A percentile compares a stretch with the other conserved stretches of the same genome.
These are phyloP conservation scores for Neostapfia colusana DNA, from an alignment of 176 grass and related monocot genomes.

Conservation along the genomic window DNA sequence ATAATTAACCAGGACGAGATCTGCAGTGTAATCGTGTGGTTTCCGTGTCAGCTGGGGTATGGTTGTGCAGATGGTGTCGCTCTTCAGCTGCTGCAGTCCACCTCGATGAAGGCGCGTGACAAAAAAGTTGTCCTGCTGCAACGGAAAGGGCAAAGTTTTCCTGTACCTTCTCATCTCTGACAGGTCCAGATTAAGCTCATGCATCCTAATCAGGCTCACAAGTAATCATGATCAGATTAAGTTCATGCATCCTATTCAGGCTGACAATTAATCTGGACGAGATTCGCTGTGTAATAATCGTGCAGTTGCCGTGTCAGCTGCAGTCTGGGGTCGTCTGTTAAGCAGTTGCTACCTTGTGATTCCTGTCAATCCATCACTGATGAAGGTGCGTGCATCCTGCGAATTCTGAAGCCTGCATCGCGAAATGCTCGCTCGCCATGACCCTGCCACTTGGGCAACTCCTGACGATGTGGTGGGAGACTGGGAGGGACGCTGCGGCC, in stretches of 20 bases:
- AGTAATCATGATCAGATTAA: neutral
- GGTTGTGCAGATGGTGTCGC: neutral
- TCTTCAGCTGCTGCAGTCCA: neutral
- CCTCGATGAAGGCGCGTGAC: neutral
- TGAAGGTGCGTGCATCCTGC: slow-evolving; percentile 9
- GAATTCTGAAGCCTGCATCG: neutral
- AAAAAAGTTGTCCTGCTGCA: neutral
- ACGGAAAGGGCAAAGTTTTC: neutral
- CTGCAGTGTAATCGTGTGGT: neutral
- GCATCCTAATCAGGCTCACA: neutral
- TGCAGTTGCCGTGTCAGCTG: slow-evolving; percentile 1
- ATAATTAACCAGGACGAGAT: neutral
- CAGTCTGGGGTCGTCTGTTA: neutral
- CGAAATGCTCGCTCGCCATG: neutral
- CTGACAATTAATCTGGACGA: neutral
- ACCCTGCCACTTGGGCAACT: neutral
- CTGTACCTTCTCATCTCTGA: neutral
- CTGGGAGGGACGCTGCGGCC: neutral
- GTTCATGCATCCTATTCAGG: neutral
- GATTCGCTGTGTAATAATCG: neutral
- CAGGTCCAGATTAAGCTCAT: neutral
- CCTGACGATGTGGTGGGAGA: neutral
- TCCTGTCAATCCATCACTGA: too few relatives aligned
- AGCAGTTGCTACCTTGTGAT: too few relatives aligned
- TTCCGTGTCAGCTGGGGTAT: slow-evolving; percentile 29